Conservation (phyloP, 1,139 yeast genomes). For the Suhomyces anneliseae region DNA sequence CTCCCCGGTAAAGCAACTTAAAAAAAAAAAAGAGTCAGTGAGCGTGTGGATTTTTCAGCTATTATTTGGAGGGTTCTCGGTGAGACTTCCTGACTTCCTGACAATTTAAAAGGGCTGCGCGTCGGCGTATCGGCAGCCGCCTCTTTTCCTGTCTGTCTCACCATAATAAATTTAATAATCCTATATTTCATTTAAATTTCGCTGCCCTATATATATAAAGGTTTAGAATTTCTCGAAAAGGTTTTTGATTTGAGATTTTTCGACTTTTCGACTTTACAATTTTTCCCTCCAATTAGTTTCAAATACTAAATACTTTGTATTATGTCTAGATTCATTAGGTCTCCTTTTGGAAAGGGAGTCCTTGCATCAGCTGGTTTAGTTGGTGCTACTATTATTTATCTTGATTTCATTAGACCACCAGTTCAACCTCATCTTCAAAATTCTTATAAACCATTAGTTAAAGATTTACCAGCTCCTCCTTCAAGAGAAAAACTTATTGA, state of each 20-base stretch:
- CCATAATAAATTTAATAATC: neutral
- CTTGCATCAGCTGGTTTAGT: constrained; percentile 28
- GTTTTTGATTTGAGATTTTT: too few relatives aligned
- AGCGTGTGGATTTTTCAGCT: neutral
- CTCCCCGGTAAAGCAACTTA: too few relatives aligned
- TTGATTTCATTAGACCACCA: constrained; percentile 45
- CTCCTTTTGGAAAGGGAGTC: constrained; percentile 25
- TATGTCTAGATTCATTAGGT: constrained; percentile 20
- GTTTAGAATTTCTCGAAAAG: neutral
- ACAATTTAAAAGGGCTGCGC: neutral
- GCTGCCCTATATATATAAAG: neutral
- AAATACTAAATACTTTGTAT: neutral
- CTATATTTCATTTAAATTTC: too few relatives aligned
- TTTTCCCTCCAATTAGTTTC: neutral
- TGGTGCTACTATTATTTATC: constrained; percentile 43
- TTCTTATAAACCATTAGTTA: constrained; percentile 40
- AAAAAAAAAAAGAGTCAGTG: too few relatives aligned
- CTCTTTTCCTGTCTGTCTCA: neutral
- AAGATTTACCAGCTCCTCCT: constrained; percentile 34
- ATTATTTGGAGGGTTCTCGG: too few relatives aligned
- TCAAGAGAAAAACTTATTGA: constrained; percentile 35
- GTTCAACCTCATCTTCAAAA: constrained; percentile 28
- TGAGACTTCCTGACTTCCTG: neutral
- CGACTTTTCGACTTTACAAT: neutral
- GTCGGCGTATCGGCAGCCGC: neutral